Conservation (phyloP, 164 flowering plant genomes). For the Umbellularia californica region DNA sequence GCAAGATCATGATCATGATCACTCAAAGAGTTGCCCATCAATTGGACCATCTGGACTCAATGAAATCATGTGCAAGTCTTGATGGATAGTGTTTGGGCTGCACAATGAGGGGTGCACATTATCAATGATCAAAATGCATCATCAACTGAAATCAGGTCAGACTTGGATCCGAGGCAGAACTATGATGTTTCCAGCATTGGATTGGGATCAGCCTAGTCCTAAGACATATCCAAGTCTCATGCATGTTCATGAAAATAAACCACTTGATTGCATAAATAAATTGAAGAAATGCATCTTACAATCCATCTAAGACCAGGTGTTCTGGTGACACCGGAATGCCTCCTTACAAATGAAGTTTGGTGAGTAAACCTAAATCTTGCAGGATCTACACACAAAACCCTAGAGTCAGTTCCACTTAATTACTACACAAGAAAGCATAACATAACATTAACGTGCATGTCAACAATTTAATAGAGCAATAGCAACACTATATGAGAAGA, state of each 20-base stretch:
- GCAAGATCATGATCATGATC: no score
- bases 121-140: no score
- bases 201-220: not conserved
- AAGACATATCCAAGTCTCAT: not conserved
- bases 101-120: no score
- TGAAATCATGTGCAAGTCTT: no score
- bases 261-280: not conserved
- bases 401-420: not conserved
- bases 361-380: slow-evolving; percentile 57
- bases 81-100: no score
- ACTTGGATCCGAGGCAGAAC: no score
- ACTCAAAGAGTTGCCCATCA: no score
- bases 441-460: not conserved
- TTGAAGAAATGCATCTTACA: slow-evolving; percentile 26
- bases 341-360: slow-evolving; percentile 61
- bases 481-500: not conserved
- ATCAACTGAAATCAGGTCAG: no score
- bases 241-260: not conserved
- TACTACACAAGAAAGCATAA: not conserved
- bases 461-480: not conserved
- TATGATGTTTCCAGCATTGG: not conserved
- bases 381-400: slow-evolving; percentile 43
- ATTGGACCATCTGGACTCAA: no score
- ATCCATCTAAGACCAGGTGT: slow-evolving; percentile 61
- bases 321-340: slow-evolving; percentile 44